A percentile compares a stretch with the other conserved stretches of the same genome.
Evolutionary conservation across 345 rosid species (phyloP).

Genomic region (Populus euphratica): DNA sequence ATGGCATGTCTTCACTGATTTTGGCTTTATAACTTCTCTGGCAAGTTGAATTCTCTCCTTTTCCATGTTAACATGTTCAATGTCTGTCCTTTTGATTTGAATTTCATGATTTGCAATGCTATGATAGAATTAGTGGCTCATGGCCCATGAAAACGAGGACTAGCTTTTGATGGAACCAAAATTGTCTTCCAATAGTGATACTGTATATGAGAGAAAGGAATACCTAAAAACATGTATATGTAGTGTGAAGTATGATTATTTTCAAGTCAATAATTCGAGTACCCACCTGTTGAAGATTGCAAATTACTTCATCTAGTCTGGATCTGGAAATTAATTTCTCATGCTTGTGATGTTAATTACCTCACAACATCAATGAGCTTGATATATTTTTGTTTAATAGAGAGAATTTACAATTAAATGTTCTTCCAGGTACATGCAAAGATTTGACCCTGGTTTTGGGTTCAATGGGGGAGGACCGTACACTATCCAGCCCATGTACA

Average conservation of each 20-base stretch:
- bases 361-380: not conserved
- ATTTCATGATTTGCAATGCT: not conserved
- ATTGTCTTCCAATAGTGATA: not conserved
- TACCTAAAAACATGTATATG: not conserved
- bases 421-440: slow-evolving; percentile 57
- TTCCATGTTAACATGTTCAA: not conserved
- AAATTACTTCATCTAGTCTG: not conserved
- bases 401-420: not conserved
- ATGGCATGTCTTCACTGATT: not conserved
- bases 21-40: not conserved
- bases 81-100: not conserved
- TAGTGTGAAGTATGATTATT: not conserved
- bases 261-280: not conserved
- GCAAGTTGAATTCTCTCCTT: too few species aligned
- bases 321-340: not conserved
- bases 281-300: not conserved
- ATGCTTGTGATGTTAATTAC: not conserved
- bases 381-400: not conserved
- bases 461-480: slow-evolving; percentile 61
- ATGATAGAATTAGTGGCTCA: not conserved
- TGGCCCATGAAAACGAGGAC: not conserved
- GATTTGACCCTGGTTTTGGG: slow-evolving; percentile 84
- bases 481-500: slow-evolving; percentile 60
- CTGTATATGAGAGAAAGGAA: not conserved
- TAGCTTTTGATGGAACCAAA: not conserved